Percentiles rank a stretch among this genome's conserved stretches.
phyloP scores from a whole-genome alignment of 106 monocot species.

The Apostasia shenzhenica region DNA sequence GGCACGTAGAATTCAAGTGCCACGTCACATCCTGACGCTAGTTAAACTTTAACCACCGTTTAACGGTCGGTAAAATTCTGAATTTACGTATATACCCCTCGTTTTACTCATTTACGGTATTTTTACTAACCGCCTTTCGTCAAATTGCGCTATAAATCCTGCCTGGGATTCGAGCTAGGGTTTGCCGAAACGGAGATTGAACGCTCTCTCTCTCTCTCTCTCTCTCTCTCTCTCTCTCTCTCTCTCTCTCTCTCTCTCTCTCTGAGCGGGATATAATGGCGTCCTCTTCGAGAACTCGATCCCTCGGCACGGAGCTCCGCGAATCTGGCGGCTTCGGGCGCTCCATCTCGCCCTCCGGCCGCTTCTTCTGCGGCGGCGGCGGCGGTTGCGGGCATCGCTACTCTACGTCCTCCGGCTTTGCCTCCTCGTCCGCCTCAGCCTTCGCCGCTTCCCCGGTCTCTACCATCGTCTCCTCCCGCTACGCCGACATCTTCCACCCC shows the following conservation, averaged over 20 bases:
- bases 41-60: neutral
- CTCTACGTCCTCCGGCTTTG: neutral
- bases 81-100: neutral
- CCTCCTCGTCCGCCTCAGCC: constrained; percentile 1
- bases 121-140: too few species aligned
- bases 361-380: constrained; percentile 6
- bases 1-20: neutral
- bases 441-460: neutral
- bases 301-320: constrained; percentile 2
- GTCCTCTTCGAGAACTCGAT: constrained; percentile 27
- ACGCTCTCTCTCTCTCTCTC: neutral
- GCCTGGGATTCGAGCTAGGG: constrained; percentile 1
- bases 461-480: constrained; percentile 1
- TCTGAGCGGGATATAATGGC: neutral
- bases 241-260: neutral
- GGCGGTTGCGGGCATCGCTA: neutral
- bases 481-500: constrained; percentile 6
- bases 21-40: too few species aligned
- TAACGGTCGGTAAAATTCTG: neutral
- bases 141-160: constrained; percentile 20
- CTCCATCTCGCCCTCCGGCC: constrained; percentile 12
- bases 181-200: constrained; percentile 29
- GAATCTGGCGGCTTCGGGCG: constrained; percentile 7
- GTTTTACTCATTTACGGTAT: neutral
- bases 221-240: neutral